A percentile compares a stretch with the other conserved stretches of the same genome.
Conservation (phyloP, 2,329 filamentous ascomycete species). For the Westerdykella aurantiaca region DNA sequence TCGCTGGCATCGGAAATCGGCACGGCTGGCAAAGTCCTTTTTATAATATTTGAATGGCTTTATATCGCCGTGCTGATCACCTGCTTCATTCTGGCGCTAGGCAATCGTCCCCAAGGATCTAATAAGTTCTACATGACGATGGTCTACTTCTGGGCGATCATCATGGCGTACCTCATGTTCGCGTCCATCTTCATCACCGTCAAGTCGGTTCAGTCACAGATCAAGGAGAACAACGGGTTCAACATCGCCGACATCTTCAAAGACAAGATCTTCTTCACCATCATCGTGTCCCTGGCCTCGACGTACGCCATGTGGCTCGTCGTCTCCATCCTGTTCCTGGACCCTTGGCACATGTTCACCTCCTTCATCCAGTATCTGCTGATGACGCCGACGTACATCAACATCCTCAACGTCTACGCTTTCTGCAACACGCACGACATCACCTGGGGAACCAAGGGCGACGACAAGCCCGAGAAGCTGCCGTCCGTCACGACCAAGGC, state of each 20-base stretch:
- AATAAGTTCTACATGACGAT: conserved; percentile 92
- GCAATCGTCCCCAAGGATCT: conserved; percentile 89
- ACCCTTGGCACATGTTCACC: conserved; percentile 99
- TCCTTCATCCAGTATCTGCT: conserved; percentile 88
- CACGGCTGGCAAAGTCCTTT: conserved; percentile 69
- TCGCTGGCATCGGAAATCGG: conserved; percentile 77
- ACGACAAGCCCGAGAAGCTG: conserved; percentile 89
- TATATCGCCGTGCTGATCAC: conserved; percentile 89
- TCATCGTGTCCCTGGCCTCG: conserved; percentile 86
- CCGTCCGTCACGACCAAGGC: conserved; percentile 86
- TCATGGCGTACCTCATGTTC: conserved; percentile 91
- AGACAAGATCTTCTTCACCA: conserved; percentile 84
- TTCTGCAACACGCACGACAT: conserved; percentile 99
- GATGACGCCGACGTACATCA: conserved; percentile 93
- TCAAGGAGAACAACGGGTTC: conserved; percentile 59
- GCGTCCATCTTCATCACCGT: conserved; percentile 93
- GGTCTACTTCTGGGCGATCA: conserved; percentile 96
- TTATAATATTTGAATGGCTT: conserved; percentile 91
- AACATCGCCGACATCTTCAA: conserved; percentile 68
- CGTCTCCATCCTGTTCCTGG: conserved; percentile 87
- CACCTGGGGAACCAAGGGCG: conserved; percentile 96
- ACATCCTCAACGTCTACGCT: conserved; percentile 97
- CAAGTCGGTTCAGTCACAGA: conserved; percentile 68
- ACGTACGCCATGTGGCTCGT: conserved; percentile 93
- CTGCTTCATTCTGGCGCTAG: conserved; percentile 90